These are phyloP conservation scores for Aspergillus cejpii DNA, from an alignment of 2,329 filamentous ascomycete genomes.

Conservation along the genomic window DNA sequence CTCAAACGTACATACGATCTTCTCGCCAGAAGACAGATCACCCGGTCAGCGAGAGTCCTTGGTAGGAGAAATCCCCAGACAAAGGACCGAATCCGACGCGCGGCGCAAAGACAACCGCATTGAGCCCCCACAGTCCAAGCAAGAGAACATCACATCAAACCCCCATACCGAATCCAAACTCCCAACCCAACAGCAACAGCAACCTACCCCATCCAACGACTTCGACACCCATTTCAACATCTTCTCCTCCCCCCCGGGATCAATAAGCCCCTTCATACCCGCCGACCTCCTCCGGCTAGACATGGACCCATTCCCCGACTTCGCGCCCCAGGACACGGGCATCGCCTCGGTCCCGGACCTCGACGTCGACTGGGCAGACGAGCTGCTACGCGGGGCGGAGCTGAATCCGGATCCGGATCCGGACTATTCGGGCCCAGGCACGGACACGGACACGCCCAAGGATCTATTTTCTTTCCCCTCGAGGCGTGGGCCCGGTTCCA, in stretches of 20 bases:
- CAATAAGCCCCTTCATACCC: slow-evolving; percentile 14
- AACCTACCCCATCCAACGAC: slow-evolving; percentile 19
- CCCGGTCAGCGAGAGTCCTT: slow-evolving; percentile 10
- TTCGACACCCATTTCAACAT: slow-evolving; percentile 21
- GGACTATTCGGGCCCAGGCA: slow-evolving; percentile 3
- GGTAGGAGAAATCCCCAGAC: not conserved
- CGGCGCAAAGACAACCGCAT: not conserved
- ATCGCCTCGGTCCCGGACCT: slow-evolving; percentile 13
- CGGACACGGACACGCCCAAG: slow-evolving; percentile 7
- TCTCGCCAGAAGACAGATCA: slow-evolving; percentile 3
- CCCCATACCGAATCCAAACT: not conserved
- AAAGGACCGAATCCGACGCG: not conserved
- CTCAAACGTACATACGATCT: slow-evolving; percentile 9
- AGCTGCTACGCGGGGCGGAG: slow-evolving; percentile 22
- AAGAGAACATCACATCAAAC: slow-evolving; percentile 1
- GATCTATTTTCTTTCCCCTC: slow-evolving; percentile 20
- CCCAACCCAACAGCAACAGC: slow-evolving; percentile 6
- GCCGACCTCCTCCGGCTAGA: slow-evolving; percentile 21
- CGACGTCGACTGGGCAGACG: slow-evolving; percentile 29
- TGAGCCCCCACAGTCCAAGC: not conserved
- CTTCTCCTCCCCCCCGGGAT: slow-evolving; percentile 1
- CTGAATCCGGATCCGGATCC: slow-evolving; percentile 13
- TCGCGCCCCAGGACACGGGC: slow-evolving; percentile 7
- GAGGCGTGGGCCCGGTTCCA: slow-evolving; percentile 12
- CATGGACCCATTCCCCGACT: slow-evolving; percentile 20